Percentiles rank a stretch among this genome's conserved stretches.
These are phyloP conservation scores for Fusarium kyushuense DNA, from an alignment of 2,329 filamentous ascomycete genomes.

Conservation along the genomic window DNA sequence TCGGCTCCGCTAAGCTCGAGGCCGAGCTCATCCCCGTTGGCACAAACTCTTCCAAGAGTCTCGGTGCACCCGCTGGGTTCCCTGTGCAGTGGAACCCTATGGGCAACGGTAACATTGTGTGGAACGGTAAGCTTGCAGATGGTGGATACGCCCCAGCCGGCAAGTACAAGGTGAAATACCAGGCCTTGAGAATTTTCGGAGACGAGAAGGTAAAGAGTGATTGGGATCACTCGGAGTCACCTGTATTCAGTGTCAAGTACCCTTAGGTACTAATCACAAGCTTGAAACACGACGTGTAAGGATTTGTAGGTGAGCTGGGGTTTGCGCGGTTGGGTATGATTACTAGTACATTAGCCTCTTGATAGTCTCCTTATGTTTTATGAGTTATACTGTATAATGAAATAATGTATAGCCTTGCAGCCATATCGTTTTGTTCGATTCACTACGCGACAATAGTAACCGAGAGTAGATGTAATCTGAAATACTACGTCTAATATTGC, in stretches of 20 bases:
- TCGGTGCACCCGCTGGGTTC: constrained; percentile 45
- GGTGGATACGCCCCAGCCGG: constrained; percentile 63
- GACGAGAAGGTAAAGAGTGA: constrained; percentile 58
- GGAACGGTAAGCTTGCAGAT: constrained; percentile 61
- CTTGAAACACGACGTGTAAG: neutral
- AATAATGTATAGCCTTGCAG: neutral
- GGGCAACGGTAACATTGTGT: constrained; percentile 47
- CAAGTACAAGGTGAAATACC: constrained; percentile 62
- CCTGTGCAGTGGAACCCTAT: constrained; percentile 53
- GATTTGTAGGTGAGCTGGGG: too few species aligned
- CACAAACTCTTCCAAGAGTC: constrained; percentile 22
- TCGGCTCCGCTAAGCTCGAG: constrained; percentile 60
- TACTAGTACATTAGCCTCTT: neutral
- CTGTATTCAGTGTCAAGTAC: constrained; percentile 60
- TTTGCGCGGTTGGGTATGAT: neutral
- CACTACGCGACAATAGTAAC: neutral
- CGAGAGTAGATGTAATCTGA: neutral
- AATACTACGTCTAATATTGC: neutral
- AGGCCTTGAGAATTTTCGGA: constrained; percentile 64
- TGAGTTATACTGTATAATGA: constrained; percentile 4
- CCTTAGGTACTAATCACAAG: neutral
- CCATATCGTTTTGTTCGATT: too few species aligned
- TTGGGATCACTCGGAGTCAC: constrained; percentile 60
- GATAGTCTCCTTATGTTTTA: constrained; percentile 5
- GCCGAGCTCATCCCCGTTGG: constrained; percentile 58